Base-by-base conservation (phyloP, 805 yeast species). In the Candida nemodendra region DNA sequence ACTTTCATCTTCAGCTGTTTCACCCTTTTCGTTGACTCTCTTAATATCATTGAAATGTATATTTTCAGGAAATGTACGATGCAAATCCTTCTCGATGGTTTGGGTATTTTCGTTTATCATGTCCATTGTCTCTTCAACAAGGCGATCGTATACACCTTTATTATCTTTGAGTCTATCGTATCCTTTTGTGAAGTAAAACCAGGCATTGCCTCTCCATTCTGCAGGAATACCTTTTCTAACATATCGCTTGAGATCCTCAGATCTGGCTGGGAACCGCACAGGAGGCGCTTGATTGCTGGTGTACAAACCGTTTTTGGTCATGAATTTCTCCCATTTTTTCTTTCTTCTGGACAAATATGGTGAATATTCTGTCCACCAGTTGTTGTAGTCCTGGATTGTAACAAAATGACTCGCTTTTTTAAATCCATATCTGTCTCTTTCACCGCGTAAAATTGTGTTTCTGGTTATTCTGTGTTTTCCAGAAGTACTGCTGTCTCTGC, bases 121-220 rank as follows among this genome's bases (percentile, higher is more conserved):
- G 23, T 65, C 67, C 22, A 57, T 49, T 0, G 91, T 79, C 47
- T 80, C 79, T 11, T 63, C 65, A 26, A 87, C 79, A 21, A 91
- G 69, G 42, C 70, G 67, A 30, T 79, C 85, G 59, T 90, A 93
- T 2, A 85, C 72, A 1, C 95, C 96, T 12, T 66, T 66, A 55
- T 90, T 79, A 27, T 78, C 77, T 48, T 74, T 78, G 39, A 88
- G 62, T 48, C 72, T 73, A n/a, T 64, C 62, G 27, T 50, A 45
- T 2, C 98, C 99, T 18, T 81, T 80, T 7, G 95, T 95, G 61
- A 86, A 91, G 67, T 79, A 82, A 72, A 93, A 91, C 99, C 99
- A 91, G 0, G 97, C 96, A 48, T 78, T 76, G 1, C 99, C 99
- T 48, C 99, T 69, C 97, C 96, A 91, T 57, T 88, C 96, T 0